A percentile compares a stretch with the other conserved stretches of the same genome.
Conservation (phyloP, 345 rosid genomes). For the Arabidopsis thaliana region TAIR10.1 NC_003074.8:6259501-6260000, state of each 20-base stretch:
- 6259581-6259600: background rate
- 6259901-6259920: too few relatives aligned
- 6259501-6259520: background rate
- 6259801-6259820: background rate
- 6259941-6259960: too few relatives aligned
- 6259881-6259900: background rate
- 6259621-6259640: too few relatives aligned
- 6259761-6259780: background rate
- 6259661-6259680: background rate
- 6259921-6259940: too few relatives aligned
- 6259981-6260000: background rate
- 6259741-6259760: background rate
- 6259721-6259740: background rate
- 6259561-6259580: background rate
- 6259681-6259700: background rate
- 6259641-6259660: background rate
- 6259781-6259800: background rate
- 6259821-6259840: background rate
- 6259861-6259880: background rate
- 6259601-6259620: background rate
- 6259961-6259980: too few relatives aligned
- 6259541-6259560: background rate
- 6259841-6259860: background rate
- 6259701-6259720: background rate
- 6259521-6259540: background rate